These are phyloP conservation scores for Trametes sp. DNA, from an alignment of 1,284 basidiomycete species.

Conservation along the genomic window DNA sequence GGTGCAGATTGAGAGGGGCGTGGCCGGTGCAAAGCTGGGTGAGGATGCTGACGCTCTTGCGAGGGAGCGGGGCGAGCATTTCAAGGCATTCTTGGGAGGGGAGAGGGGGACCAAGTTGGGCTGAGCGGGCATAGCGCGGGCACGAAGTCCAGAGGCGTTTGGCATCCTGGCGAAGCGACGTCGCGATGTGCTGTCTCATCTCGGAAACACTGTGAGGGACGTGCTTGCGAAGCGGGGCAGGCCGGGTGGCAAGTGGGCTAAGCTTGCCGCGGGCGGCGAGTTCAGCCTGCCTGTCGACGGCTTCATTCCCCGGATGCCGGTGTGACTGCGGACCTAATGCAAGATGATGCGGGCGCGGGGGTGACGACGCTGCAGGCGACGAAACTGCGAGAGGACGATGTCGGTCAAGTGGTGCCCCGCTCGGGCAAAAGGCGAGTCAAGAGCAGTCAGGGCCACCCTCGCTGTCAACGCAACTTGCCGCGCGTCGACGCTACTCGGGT, in stretches of 20 bases:
- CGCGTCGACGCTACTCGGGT: too few species aligned
- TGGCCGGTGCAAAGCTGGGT: constrained; percentile 42
- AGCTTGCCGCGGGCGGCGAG: constrained; percentile 24
- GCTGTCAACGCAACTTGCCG: constrained; percentile 25
- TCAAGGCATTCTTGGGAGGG: constrained; percentile 17
- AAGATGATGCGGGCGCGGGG: constrained; percentile 6
- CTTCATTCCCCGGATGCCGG: constrained; percentile 33
- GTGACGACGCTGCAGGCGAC: constrained; percentile 8
- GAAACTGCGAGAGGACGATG: constrained; percentile 5
- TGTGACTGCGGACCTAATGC: constrained; percentile 29
- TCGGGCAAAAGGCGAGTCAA: constrained; percentile 1
- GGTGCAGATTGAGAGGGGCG: constrained; percentile 38
- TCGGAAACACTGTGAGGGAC: constrained; percentile 24
- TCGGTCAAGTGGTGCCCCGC: constrained; percentile 26
- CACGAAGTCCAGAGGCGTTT: constrained; percentile 15
- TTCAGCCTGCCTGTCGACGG: constrained; percentile 29
- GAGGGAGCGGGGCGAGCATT: constrained; percentile 1
- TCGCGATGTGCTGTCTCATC: constrained; percentile 12
- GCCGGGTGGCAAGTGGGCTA: constrained; percentile 17
- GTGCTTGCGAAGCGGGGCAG: constrained; percentile 4
- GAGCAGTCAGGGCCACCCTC: background rate
- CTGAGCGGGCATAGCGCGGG: constrained; percentile 1
- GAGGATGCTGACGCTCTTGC: constrained; percentile 30
- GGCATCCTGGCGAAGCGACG: background rate
- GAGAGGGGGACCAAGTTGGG: constrained; percentile 18